These are phyloP conservation scores for Beauveria bassiana DNA, from an alignment of 2,329 filamentous ascomycete genomes.

Conservation along the genomic window DNA sequence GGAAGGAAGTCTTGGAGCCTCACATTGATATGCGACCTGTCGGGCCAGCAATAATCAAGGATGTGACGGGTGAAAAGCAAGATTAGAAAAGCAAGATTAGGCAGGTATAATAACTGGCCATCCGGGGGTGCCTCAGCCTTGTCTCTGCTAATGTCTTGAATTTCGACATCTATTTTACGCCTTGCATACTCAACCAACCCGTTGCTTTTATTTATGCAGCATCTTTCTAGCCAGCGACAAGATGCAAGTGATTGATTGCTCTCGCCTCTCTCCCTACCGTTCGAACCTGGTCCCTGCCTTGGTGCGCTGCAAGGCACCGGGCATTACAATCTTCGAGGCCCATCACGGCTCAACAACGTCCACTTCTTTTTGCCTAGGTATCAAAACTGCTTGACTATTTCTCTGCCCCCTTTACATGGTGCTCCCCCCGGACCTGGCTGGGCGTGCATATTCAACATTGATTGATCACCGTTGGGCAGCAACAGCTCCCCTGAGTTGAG, in stretches of 20 bases:
- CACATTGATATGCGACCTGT: neutral
- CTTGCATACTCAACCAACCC: neutral
- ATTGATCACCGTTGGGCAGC: too few species aligned
- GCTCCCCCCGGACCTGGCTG: neutral
- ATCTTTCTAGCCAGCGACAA: neutral
- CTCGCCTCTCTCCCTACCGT: neutral
- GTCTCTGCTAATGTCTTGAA: conserved; percentile 4
- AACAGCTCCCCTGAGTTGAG: neutral
- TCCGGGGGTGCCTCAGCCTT: neutral
- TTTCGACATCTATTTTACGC: neutral
- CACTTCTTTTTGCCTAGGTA: too few species aligned
- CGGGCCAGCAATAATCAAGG: neutral
- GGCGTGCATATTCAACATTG: too few species aligned
- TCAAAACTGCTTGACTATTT: too few species aligned
- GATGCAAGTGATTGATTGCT: neutral
- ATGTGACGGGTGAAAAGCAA: too few species aligned
- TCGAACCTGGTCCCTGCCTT: neutral
- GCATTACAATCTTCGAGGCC: too few species aligned
- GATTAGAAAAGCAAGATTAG: too few species aligned
- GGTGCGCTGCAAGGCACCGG: neutral
- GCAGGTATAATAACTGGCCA: neutral
- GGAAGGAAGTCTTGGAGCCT: neutral
- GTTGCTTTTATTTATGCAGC: neutral
- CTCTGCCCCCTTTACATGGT: neutral
- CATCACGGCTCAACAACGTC: too few species aligned